Percentiles rank a stretch among this genome's conserved stretches.
Conservation (phyloP, 1,139 yeast species). For the Yamadazyma taylorii region DNA sequence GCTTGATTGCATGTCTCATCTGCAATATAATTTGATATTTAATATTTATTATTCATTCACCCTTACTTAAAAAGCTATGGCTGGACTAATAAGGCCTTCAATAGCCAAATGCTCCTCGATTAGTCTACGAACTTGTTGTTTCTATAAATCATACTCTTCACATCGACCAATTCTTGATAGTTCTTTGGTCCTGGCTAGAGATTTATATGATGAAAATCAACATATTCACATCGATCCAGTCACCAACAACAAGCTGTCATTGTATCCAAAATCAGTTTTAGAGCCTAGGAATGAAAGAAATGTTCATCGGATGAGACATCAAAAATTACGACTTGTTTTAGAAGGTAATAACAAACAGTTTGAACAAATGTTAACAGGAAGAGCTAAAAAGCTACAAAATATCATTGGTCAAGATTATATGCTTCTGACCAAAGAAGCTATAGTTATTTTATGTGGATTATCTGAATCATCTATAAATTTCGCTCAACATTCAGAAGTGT, state of each 20-base stretch:
- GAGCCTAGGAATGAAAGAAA: constrained; percentile 5
- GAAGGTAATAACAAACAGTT: constrained; percentile 3
- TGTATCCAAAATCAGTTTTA: constrained; percentile 8
- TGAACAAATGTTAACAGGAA: constrained; percentile 4
- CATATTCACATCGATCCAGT: background rate
- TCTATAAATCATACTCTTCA: no score
- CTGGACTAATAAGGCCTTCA: no score
- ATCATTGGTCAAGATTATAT: constrained; percentile 22
- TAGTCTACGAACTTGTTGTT: no score
- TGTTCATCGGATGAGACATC: constrained; percentile 4
- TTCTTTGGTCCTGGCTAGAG: constrained; percentile 6
- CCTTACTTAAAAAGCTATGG: no score
- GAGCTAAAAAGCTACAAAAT: constrained; percentile 11
- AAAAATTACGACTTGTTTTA: constrained; percentile 4
- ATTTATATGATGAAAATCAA: constrained; percentile 8
- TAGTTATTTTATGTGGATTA: constrained; percentile 24
- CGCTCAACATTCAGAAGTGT: constrained; percentile 1
- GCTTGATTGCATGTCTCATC: no score
- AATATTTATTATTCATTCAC: no score
- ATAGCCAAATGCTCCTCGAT: no score
- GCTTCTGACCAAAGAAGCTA: constrained; percentile 24
- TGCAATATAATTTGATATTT: no score
- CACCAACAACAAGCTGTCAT: constrained; percentile 4
- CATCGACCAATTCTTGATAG: background rate
- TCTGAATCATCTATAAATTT: constrained; percentile 12